Base-by-base conservation (phyloP, 495 filamentous ascomycete species). In the Opeltia flavorubescens region DNA sequence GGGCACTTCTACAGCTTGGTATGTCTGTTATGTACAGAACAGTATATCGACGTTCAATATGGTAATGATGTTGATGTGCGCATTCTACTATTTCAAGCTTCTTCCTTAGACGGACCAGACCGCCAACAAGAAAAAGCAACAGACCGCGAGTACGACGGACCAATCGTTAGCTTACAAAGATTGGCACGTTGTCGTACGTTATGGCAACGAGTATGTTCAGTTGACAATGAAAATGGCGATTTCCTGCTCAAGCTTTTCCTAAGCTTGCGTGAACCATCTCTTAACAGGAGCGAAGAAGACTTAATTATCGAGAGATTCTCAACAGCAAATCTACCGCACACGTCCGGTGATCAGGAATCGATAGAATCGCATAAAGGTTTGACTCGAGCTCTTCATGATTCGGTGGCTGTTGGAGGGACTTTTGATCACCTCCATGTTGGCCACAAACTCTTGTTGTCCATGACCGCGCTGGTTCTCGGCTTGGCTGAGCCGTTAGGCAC, bases 341-440 rank as follows among this genome's bases (percentile, higher is more conserved):
- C 57, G 1, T 50, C 71, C 30, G 55, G 65, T n/a, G 63, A 65
- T 33, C 59, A 26, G 62, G 24, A 64, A 71, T 43, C 46, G 69
- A 18, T 46, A 38, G 29, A 9, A 20, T 15, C 25, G 26, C 46
- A 28, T 33, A 28, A 69, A 11, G 60, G 59, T 5, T 65, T 77
- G 4, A 62, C 66, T 39, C 72, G 69, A 5, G 74, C 72, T 1
- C 55, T 59, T 38, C 72, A 80, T 58, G 59, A 62, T 51, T 71
- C 74, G 15, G 82, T 94, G 27, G 78, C 76, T n/a, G 78, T 96
- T 27, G 91, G 89, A 34, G 91, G 91, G 17, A 96, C 91, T 3
- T 98, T 96, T 60, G 91, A 98, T 62, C 86, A 96, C 63, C 76
- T 98, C 30, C 91, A 96, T 59, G 75, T 84, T 24, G 91, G 91